A percentile compares a stretch with the other conserved stretches of the same genome.
Conservation (phyloP, 1,284 basidiomycete genomes). For the Leccinum fallax region DNA sequence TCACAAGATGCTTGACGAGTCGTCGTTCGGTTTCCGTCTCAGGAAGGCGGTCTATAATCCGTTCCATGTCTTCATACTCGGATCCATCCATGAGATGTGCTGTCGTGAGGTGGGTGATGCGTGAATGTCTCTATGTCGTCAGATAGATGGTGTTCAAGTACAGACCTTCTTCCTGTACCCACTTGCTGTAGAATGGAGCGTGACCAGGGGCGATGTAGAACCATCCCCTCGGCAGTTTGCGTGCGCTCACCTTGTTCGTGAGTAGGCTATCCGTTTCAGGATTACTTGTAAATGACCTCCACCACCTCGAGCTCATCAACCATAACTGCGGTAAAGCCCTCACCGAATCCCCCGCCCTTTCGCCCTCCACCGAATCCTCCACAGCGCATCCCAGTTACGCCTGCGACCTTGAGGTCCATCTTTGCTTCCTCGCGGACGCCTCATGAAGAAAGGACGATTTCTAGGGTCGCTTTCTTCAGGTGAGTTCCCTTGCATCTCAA, state of each 20-base stretch:
- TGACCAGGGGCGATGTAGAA: not conserved
- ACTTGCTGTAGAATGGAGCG: not conserved
- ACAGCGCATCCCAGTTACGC: slow-evolving; percentile 76
- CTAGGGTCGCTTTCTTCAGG: slow-evolving; percentile 83
- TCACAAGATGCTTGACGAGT: slow-evolving; percentile 55
- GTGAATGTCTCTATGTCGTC: slow-evolving; percentile 10
- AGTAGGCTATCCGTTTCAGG: not conserved
- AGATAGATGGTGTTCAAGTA: not conserved
- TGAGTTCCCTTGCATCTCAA: slow-evolving; percentile 27
- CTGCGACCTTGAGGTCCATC: slow-evolving; percentile 75
- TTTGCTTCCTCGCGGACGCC: slow-evolving; percentile 80
- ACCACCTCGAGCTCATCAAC: slow-evolving; percentile 54
- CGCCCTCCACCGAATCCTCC: slow-evolving; percentile 31
- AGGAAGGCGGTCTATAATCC: slow-evolving; percentile 54
- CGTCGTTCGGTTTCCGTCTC: slow-evolving; percentile 52
- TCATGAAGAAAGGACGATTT: slow-evolving; percentile 77
- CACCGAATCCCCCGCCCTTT: slow-evolving; percentile 38
- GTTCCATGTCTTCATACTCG: slow-evolving; percentile 50
- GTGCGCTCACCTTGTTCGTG: not conserved
- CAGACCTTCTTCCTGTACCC: not conserved
- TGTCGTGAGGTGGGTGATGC: slow-evolving; percentile 1
- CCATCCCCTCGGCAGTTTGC: slow-evolving; percentile 29
- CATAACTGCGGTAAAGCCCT: slow-evolving; percentile 47
- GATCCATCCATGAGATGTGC: slow-evolving; percentile 20
- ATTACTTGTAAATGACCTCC: slow-evolving; percentile 40